A percentile compares a stretch with the other conserved stretches of the same genome.
phyloP scores from a whole-genome alignment of 306 rosid genomes.

The Castanea crenata region DNA sequence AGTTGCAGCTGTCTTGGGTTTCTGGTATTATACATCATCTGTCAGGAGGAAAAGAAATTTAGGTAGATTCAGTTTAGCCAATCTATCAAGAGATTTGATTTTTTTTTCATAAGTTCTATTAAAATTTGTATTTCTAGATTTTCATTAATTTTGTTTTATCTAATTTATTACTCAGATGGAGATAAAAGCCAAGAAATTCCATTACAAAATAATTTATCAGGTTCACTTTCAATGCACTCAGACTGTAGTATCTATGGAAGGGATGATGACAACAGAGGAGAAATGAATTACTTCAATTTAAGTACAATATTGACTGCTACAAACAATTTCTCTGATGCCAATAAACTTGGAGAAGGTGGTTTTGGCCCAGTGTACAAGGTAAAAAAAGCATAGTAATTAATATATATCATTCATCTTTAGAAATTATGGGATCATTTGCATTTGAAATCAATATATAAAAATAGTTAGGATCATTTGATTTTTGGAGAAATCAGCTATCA shows the following conservation, averaged over 20 bases:
- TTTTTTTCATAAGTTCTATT: not conserved
- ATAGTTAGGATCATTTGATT: not conserved
- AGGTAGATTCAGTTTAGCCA: not conserved
- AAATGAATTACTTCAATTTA: slow-evolving; percentile 15
- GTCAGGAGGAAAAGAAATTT: slow-evolving; percentile 2
- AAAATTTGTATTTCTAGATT: not conserved
- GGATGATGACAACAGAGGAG: slow-evolving; percentile 13
- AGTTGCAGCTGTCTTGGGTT: slow-evolving; percentile 4
- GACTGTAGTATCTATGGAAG: not conserved
- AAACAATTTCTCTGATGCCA: slow-evolving; percentile 22
- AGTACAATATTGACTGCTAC: slow-evolving; percentile 11
- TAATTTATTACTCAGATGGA: not conserved
- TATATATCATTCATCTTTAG: not conserved
- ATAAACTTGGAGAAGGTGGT: slow-evolving; percentile 31
- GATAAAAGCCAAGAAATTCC: not conserved
- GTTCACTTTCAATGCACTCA: not conserved
- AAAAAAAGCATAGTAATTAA: not conserved
- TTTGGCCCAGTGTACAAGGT: slow-evolving; percentile 34
- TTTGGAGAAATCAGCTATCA: not conserved
- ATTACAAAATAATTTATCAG: not conserved
- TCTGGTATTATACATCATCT: not conserved
- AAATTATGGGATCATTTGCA: not conserved
- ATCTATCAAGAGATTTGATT: not conserved
- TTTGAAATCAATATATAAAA: not conserved
- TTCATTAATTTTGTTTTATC: not conserved